These are phyloP conservation scores for Vicia faba DNA, from an alignment of 306 rosid genomes.

Conservation along the genomic window DNA sequence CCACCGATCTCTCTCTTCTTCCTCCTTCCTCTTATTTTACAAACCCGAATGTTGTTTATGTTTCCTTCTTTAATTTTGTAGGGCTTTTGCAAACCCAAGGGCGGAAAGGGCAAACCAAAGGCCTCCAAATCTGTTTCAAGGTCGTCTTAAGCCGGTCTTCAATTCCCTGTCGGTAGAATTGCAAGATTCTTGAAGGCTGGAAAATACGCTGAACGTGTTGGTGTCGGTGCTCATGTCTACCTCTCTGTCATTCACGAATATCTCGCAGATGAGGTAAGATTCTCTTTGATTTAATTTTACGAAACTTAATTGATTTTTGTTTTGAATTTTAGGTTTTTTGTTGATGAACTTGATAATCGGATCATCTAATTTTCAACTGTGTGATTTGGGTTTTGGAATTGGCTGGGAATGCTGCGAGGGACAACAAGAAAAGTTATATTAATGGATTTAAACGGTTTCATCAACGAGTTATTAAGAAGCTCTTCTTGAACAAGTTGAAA, in stretches of 20 bases:
- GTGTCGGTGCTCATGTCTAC: conserved; percentile 89
- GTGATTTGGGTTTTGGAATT: conserved; percentile 66
- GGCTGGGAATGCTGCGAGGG: conserved; percentile 89
- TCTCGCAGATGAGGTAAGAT: conserved; percentile 76
- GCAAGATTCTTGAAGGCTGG: conserved; percentile 84
- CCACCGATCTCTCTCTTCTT: no score
- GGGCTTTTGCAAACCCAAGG: no score
- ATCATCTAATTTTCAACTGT: neutral
- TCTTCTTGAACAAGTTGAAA: no score
- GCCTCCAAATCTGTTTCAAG: conserved; percentile 81
- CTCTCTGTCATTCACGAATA: conserved; percentile 87
- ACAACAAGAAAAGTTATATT: conserved; percentile 87
- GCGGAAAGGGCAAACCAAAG: conserved; percentile 93
- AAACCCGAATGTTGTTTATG: no score
- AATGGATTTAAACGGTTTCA: no score
- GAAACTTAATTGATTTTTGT: neutral
- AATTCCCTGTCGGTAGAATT: conserved; percentile 85
- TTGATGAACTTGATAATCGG: no score
- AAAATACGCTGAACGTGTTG: conserved; percentile 87
- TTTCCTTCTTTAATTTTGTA: no score
- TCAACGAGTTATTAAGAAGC: no score
- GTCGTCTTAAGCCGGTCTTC: conserved; percentile 84
- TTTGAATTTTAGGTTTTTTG: neutral
- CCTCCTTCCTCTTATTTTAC: no score
- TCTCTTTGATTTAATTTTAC: neutral